Percentiles rank a stretch among this genome's conserved stretches.
Conservation (phyloP, 305 asterid species). For the Fraxinus albicans region DNA sequence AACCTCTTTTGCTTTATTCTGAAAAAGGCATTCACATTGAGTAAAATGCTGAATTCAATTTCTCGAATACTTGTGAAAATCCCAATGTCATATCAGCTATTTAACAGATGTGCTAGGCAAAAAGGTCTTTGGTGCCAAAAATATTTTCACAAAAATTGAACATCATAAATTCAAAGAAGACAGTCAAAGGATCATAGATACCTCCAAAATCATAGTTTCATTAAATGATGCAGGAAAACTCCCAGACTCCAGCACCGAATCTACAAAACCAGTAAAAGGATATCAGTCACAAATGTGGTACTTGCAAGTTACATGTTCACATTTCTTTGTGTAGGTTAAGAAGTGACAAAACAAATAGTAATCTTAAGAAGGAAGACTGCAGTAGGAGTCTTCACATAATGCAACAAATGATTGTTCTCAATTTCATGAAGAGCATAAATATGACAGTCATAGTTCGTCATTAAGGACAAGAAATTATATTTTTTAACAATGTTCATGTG, state of each 20-base stretch:
- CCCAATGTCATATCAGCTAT: slow-evolving; percentile 5
- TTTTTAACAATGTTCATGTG: neutral
- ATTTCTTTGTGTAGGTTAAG: neutral
- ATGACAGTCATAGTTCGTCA: neutral
- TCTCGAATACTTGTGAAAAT: slow-evolving; percentile 9
- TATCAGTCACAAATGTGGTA: slow-evolving; percentile 9
- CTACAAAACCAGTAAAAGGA: slow-evolving; percentile 30
- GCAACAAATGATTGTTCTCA: neutral
- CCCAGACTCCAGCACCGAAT: slow-evolving; percentile 57
- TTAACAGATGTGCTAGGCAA: slow-evolving; percentile 10
- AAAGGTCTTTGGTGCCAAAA: neutral
- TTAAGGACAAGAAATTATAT: neutral
- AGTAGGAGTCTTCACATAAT: neutral
- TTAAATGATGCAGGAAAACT: slow-evolving; percentile 40
- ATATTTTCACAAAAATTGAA: neutral
- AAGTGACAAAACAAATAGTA: neutral
- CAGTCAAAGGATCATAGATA: slow-evolving; percentile 24
- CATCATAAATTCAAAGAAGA: neutral
- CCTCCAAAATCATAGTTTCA: slow-evolving; percentile 57
- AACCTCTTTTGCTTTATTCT: slow-evolving; percentile 69
- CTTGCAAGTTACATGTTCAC: neutral
- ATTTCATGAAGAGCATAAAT: neutral
- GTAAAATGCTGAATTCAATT: slow-evolving; percentile 17
- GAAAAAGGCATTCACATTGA: slow-evolving; percentile 38
- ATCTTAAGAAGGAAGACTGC: neutral